phyloP scores from a whole-genome alignment of 2,329 filamentous ascomycete genomes.

The Phaeosphaeriaceae sp. region DNA sequence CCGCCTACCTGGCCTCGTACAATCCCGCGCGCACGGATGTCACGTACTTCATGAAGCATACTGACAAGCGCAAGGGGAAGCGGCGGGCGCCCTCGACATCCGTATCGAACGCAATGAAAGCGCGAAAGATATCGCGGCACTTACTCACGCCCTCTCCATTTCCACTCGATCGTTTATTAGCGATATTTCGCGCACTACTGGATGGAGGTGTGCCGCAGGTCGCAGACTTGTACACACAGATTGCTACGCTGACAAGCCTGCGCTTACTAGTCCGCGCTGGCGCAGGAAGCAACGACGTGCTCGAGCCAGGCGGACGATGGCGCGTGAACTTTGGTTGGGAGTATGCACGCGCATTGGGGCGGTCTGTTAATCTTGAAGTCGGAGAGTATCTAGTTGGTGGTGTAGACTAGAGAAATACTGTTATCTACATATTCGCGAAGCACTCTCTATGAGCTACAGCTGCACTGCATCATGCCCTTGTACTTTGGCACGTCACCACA shows the following conservation, averaged over 20 bases:
- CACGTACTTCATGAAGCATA: conserved; percentile 76
- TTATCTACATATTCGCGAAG: too few relatives aligned
- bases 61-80: conserved; percentile 57
- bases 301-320: conserved; percentile 77
- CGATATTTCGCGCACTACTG: conserved; percentile 74
- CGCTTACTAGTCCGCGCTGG: conserved; percentile 70
- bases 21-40: conserved; percentile 77
- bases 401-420: conserved; percentile 30
- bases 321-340: conserved; percentile 83
- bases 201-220: conserved; percentile 53
- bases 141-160: conserved; percentile 80
- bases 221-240: conserved; percentile 59
- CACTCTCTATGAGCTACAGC: conserved; percentile 80
- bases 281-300: conserved; percentile 64
- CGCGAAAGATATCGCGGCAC: conserved; percentile 77
- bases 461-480: conserved; percentile 87
- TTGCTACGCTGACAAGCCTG: conserved; percentile 76
- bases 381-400: conserved; percentile 65
- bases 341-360: conserved; percentile 71
- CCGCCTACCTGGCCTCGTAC: conserved; percentile 82
- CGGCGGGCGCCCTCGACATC: conserved; percentile 41
- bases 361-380: conserved; percentile 78
- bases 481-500: conserved; percentile 82
- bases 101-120: conserved; percentile 52
- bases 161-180: conserved; percentile 77